Conservation (phyloP, 768 basidiomycete species). For the Cantharellus anzutake region DNA sequence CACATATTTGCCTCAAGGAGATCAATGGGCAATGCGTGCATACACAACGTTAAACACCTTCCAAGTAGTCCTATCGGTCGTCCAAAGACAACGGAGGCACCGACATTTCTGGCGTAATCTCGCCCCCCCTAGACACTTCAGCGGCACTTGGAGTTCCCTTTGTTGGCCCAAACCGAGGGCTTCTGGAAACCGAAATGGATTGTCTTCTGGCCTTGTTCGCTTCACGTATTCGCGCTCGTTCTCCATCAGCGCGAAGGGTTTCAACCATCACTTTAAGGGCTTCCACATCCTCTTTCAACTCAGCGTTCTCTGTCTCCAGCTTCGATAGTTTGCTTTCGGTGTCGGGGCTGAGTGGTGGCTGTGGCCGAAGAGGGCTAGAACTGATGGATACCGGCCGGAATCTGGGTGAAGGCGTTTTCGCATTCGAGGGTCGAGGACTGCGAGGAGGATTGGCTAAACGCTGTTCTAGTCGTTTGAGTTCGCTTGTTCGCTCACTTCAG, state of each 20-base stretch:
- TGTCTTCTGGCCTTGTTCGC: background rate
- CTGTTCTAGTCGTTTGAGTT: background rate
- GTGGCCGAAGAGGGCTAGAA: slow-evolving; percentile 1
- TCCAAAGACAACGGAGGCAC: too few relatives aligned
- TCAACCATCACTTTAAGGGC: slow-evolving; percentile 58
- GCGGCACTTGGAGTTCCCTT: too few relatives aligned
- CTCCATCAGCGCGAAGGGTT: slow-evolving; percentile 13
- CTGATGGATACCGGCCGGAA: background rate
- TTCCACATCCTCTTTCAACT: slow-evolving; percentile 35
- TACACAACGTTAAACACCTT: too few relatives aligned
- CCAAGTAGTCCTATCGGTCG: too few relatives aligned
- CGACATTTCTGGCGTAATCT: too few relatives aligned
- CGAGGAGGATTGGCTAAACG: background rate
- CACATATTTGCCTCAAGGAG: too few relatives aligned
- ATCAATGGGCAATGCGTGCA: too few relatives aligned
- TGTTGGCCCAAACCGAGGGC: too few relatives aligned
- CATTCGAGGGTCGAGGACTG: background rate
- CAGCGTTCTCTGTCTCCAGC: slow-evolving; percentile 32
- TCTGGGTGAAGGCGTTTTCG: slow-evolving; percentile 1
- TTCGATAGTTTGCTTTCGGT: background rate
- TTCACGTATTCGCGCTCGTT: background rate
- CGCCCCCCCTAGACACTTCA: too few relatives aligned
- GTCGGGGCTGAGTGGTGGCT: background rate
- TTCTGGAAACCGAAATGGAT: too few relatives aligned
- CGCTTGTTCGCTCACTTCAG: background rate